These are phyloP conservation scores for Cyclotella atomus DNA, from an alignment of 108 stramenopile species.

Conservation along the genomic window DNA sequence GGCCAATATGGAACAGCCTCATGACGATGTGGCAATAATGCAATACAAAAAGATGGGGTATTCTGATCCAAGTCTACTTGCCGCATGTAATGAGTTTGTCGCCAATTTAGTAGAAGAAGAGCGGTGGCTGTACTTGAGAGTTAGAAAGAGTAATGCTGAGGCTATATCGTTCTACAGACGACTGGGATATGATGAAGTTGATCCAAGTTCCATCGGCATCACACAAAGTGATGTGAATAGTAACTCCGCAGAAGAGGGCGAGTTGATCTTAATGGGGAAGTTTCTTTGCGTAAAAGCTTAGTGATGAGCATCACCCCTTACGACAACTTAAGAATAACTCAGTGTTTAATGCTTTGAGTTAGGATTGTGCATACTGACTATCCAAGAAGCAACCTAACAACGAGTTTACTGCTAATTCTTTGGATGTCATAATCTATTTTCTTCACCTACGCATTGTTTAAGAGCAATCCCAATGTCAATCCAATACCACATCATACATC, in stretches of 20 bases:
- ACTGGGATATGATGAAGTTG: constrained; percentile 56
- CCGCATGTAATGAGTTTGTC: constrained; percentile 59
- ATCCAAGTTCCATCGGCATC: constrained; percentile 33
- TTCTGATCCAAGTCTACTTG: constrained; percentile 36
- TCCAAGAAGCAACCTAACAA: no score
- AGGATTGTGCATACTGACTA: no score
- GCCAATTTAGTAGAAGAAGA: not conserved
- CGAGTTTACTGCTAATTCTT: no score
- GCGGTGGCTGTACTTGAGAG: constrained; percentile 56
- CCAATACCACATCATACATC: not conserved
- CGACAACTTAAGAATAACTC: no score
- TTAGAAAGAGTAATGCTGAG: constrained; percentile 56
- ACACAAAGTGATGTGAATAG: constrained; percentile 50
- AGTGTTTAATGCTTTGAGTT: no score
- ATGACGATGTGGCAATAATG: constrained; percentile 54
- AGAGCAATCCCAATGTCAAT: no score
- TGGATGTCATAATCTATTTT: no score
- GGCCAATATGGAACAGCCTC: not conserved
- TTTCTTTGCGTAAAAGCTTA: no score
- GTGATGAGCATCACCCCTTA: no score
- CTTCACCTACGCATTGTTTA: no score
- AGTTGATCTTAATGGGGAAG: constrained; percentile 41
- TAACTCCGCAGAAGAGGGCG: constrained; percentile 49
- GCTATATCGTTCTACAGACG: constrained; percentile 62
- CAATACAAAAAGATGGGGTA: constrained; percentile 69